Evolutionary conservation across 2,329 filamentous ascomycete species (phyloP).

Genomic region (Phyllosticta citrichinensis): DNA sequence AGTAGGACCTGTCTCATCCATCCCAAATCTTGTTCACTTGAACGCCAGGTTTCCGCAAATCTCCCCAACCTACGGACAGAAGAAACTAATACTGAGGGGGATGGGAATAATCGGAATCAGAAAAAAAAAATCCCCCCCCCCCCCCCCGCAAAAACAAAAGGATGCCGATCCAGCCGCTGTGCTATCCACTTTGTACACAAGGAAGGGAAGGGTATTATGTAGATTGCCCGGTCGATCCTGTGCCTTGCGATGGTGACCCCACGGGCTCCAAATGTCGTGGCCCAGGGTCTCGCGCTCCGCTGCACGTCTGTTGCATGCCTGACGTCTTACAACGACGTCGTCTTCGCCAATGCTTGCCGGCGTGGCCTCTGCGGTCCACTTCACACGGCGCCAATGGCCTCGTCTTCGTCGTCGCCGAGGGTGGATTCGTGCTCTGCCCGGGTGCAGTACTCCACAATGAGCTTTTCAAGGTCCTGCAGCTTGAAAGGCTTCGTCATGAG

Average conservation of each 20-base stretch:
- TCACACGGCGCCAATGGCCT: neutral
- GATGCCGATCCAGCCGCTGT: slow-evolving; percentile 4
- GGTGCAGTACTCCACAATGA: slow-evolving; percentile 43
- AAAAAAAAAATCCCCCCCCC: too few species aligned
- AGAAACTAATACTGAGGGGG: neutral
- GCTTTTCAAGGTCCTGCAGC: slow-evolving; percentile 49
- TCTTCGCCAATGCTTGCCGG: neutral
- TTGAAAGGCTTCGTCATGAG: slow-evolving; percentile 62
- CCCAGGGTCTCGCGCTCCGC: neutral
- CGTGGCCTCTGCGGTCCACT: neutral
- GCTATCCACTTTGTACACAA: slow-evolving; percentile 1
- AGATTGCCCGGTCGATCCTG: neutral
- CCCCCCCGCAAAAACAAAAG: neutral
- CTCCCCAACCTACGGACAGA: neutral
- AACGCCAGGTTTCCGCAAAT: neutral
- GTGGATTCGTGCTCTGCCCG: slow-evolving; percentile 6
- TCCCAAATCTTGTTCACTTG: neutral
- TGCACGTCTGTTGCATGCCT: neutral
- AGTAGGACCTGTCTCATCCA: neutral
- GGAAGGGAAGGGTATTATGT: neutral
- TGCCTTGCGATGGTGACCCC: neutral
- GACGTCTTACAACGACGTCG: neutral
- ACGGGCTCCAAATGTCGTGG: neutral
- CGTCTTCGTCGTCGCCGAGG: neutral
- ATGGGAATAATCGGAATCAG: neutral